A percentile compares a stretch with the other conserved stretches of the same genome.
Evolutionary conservation across 106 monocot genomes (phyloP).

Genomic region (Apostasia shenzhenica): DNA sequence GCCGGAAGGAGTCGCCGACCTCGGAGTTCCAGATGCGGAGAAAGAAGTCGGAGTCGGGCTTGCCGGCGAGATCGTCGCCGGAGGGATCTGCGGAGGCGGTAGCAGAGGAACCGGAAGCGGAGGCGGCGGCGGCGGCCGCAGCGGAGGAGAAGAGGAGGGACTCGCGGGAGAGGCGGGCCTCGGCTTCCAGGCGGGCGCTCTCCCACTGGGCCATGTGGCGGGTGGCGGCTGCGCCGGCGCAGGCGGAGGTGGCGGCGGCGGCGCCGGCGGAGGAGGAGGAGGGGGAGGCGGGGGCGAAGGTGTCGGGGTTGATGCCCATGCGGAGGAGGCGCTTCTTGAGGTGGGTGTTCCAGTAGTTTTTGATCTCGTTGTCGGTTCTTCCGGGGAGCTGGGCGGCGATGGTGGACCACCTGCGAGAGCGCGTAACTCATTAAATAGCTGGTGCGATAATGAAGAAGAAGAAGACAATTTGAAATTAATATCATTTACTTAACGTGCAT

Average conservation of each 20-base stretch:
- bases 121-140: conserved; percentile 1
- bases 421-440: neutral
- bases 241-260: neutral
- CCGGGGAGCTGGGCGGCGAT: conserved; percentile 74
- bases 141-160: conserved; percentile 46
- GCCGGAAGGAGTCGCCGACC: conserved; percentile 58
- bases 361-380: conserved; percentile 77
- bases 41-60: conserved; percentile 48
- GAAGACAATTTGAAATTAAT: neutral
- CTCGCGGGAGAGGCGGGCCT: conserved; percentile 70
- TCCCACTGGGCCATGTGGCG: conserved; percentile 92
- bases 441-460: no score
- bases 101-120: neutral
- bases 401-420: conserved; percentile 55
- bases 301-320: conserved; percentile 50
- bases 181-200: conserved; percentile 70
- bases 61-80: neutral
- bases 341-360: conserved; percentile 90
- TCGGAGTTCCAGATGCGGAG: conserved; percentile 92
- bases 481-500: neutral
- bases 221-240: conserved; percentile 20
- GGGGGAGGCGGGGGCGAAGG: conserved; percentile 25
- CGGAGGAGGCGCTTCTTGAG: conserved; percentile 68
- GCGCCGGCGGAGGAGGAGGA: conserved; percentile 15
- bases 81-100: neutral